These are phyloP conservation scores for Neopestalotiopsis sp. DNA, from an alignment of 2,329 filamentous ascomycete species.

Conservation along the genomic window DNA sequence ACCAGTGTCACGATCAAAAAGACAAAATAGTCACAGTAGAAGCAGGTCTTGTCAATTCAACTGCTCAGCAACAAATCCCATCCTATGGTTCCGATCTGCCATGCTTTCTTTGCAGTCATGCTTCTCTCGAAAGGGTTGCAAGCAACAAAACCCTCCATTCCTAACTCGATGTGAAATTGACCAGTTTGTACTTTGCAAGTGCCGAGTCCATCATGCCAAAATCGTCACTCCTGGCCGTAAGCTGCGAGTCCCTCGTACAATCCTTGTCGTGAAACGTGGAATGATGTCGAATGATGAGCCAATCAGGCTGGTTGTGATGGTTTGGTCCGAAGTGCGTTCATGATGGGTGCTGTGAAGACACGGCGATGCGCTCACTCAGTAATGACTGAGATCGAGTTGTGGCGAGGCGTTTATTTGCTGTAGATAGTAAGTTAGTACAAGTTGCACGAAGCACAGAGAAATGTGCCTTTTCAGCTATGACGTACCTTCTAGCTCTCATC, in stretches of 20 bases:
- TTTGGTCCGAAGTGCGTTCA: slow-evolving; percentile 8
- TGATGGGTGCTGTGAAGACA: slow-evolving; percentile 16
- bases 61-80: slow-evolving; percentile 20
- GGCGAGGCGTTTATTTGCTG: slow-evolving; percentile 44
- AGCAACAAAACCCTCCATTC: slow-evolving; percentile 8
- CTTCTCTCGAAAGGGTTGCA: slow-evolving; percentile 14
- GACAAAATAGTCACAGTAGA: slow-evolving; percentile 6
- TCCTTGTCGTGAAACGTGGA: slow-evolving; percentile 5
- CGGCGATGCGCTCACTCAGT: slow-evolving; percentile 16
- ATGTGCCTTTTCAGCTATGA: slow-evolving; percentile 32
- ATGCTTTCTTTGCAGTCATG: slow-evolving; percentile 20
- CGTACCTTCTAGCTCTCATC: slow-evolving; percentile 95
- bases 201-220: slow-evolving; percentile 14
- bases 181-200: slow-evolving; percentile 16
- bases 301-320: background rate
- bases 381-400: slow-evolving; percentile 40
- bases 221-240: background rate
- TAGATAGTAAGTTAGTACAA: background rate
- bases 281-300: background rate
- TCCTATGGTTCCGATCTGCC: slow-evolving; percentile 16
- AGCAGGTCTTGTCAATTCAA: slow-evolving; percentile 22
- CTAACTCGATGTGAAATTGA: slow-evolving; percentile 19
- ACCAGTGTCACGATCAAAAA: background rate
- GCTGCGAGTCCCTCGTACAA: background rate
- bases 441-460: background rate